phyloP scores from a whole-genome alignment of 1,139 yeast species.

The Saccharomyces hybrid region DNA sequence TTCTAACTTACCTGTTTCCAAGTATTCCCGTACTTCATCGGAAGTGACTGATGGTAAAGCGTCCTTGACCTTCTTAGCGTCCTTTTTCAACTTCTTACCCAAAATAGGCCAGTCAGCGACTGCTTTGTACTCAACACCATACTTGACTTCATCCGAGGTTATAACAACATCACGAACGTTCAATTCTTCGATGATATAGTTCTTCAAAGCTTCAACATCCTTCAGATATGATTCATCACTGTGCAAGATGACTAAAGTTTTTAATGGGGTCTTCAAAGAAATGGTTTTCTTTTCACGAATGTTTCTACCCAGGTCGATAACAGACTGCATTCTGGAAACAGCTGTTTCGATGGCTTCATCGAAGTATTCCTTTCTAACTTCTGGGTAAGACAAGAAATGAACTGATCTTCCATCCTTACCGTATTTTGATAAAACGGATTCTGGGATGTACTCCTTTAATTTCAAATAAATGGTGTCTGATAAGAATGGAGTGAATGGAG shows the following conservation, averaged over 20 bases:
- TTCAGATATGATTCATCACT: slow-evolving; percentile 64
- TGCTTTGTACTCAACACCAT: slow-evolving; percentile 86
- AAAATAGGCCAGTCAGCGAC: slow-evolving; percentile 99
- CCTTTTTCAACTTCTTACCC: slow-evolving; percentile 94
- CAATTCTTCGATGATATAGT: slow-evolving; percentile 81
- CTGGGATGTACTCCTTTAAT: slow-evolving; percentile 54
- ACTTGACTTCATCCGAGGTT: slow-evolving; percentile 84
- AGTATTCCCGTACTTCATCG: slow-evolving; percentile 70
- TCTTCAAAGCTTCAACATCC: slow-evolving; percentile 71
- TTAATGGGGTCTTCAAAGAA: slow-evolving; percentile 91
- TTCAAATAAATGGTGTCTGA: slow-evolving; percentile 84
- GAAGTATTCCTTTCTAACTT: slow-evolving; percentile 71
- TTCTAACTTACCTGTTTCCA: slow-evolving; percentile 63
- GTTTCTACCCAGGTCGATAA: slow-evolving; percentile 91
- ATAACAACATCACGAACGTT: slow-evolving; percentile 84
- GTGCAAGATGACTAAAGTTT: slow-evolving; percentile 78
- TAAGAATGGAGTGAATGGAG: slow-evolving; percentile 96
- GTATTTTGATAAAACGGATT: slow-evolving; percentile 39
- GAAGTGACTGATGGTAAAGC: slow-evolving; percentile 80
- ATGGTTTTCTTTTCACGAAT: slow-evolving; percentile 93
- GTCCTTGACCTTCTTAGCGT: slow-evolving; percentile 88
- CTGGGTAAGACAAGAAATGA: slow-evolving; percentile 87
- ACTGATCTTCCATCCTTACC: slow-evolving; percentile 69
- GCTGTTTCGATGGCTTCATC: slow-evolving; percentile 77
- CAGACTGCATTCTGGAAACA: slow-evolving; percentile 93